Conservation (phyloP, 1,284 basidiomycete genomes). For the Xanthoconium separans region DNA sequence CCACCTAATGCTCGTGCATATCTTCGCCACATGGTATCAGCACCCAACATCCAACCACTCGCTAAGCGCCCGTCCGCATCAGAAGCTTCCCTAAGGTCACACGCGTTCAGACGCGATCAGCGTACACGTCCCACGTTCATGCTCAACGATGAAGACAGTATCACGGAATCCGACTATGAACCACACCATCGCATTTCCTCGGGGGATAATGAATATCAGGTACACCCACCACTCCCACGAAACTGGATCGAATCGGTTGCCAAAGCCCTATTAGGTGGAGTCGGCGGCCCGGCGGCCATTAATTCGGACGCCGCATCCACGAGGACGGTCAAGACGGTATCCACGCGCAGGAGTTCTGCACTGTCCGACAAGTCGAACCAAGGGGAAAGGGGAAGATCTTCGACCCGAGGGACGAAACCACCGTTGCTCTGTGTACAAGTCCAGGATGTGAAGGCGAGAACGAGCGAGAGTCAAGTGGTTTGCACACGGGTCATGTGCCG, state of each 20-base stretch:
- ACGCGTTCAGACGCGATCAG: conserved; percentile 9
- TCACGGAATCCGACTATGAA: conserved; percentile 23
- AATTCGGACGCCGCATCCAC: conserved; percentile 27
- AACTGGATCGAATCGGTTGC: conserved; percentile 66
- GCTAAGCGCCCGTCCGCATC: conserved; percentile 33
- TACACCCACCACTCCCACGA: conserved; percentile 47
- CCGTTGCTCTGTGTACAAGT: conserved; percentile 43
- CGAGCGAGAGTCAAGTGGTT: conserved; percentile 46
- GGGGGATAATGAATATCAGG: conserved; percentile 9
- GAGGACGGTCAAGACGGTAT: conserved; percentile 17
- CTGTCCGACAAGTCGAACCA: conserved; percentile 43
- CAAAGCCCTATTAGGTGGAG: conserved; percentile 53
- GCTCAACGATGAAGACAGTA: conserved; percentile 30
- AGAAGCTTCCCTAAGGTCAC: conserved; percentile 25
- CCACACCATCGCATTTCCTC: conserved; percentile 3
- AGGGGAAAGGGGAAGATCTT: conserved; percentile 13
- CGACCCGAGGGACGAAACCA: conserved; percentile 24
- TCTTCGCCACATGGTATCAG: conserved; percentile 68
- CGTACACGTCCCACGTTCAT: conserved; percentile 19
- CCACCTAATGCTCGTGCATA: conserved; percentile 49
- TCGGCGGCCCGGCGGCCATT: conserved; percentile 28
- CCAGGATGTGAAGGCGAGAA: conserved; percentile 38
- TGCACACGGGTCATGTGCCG: conserved; percentile 58
- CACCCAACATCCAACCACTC: conserved; percentile 50
- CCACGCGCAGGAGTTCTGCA: conserved; percentile 30